Evolutionary conservation across 139 green algal species (phyloP), one percentile per base, ranked within the genome.

Genomic region (Tetraselmis chui): DNA sequence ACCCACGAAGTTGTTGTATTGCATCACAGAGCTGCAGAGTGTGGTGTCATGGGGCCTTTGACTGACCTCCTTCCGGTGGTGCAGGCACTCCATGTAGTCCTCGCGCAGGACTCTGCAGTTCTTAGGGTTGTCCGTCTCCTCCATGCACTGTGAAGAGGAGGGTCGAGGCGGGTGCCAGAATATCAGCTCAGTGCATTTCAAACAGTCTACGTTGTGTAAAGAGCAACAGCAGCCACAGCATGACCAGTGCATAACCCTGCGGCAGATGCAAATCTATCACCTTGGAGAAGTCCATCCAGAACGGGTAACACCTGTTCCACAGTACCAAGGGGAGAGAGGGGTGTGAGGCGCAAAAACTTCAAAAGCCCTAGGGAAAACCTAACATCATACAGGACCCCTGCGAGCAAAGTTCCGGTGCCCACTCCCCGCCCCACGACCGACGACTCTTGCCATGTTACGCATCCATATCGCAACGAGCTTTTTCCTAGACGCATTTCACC

Each of bases 71-170:
- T 92, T 93, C 79, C 91, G 83, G 81, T 94, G 91, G 77, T 92
- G 89, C 32, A 94, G 78, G 86, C 91, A 94, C 81, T 94, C 91
- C 28, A 94, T 78, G 77, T 94, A 94, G 82, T 94, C 91, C 27
- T 93, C 87, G 5, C 87, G 79, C 27, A 90, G 83, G 22, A 90
- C 86, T 59, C 85, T 81, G 85, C 91, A 94, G 30, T 87, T 82
- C 30, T 82, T 80, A 11, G 90, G 90, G 28, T 89, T 80, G 30
- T 94, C 91, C 28, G 87, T 86, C 30, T 91, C 85, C 32, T 82
- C 81, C 88, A 94, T 94, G 84, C 91, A 94, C 85, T 93, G 85
- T 30, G 67, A 80, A n/a, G 26, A 28, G 83, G 23, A 78, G 24
- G 26, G 23, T 29, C 59, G 58, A 80, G 32, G 2, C 28, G 2